These are phyloP conservation scores for Ceratocystis harringtonii DNA, from an alignment of 2,329 filamentous ascomycete genomes.

Conservation along the genomic window DNA sequence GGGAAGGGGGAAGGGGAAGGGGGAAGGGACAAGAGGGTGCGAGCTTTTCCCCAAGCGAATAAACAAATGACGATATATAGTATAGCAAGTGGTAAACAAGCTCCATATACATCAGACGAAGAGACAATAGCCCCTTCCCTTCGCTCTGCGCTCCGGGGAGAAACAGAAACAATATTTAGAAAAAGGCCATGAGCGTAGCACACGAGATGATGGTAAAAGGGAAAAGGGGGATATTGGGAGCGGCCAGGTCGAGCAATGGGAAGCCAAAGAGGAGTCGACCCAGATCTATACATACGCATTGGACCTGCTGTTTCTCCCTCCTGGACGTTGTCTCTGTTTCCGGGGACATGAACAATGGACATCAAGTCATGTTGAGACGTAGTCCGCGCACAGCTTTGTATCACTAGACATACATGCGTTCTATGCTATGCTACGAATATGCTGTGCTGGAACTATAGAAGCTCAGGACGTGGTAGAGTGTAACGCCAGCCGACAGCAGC, in stretches of 20 bases:
- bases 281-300: no score
- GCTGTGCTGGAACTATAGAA: no score
- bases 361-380: neutral
- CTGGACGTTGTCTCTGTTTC: neutral
- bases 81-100: neutral
- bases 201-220: no score
- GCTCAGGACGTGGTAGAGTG: no score
- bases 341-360: neutral
- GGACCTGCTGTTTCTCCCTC: no score
- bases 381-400: neutral
- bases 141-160: neutral
- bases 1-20: neutral
- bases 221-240: no score
- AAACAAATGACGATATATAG: conserved; percentile 6
- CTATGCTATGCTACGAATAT: neutral
- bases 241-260: neutral
- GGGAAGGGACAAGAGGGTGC: neutral
- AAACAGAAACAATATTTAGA: conserved; percentile 6
- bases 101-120: conserved; percentile 5
- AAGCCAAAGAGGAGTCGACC: neutral
- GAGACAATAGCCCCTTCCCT: neutral
- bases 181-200: neutral
- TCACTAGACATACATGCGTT: neutral
- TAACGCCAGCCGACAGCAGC: neutral
- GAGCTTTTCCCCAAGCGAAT: neutral